Evolutionary conservation across 2,329 filamentous ascomycete species (phyloP).

Genomic region (Epichloe aotearoae): DNA sequence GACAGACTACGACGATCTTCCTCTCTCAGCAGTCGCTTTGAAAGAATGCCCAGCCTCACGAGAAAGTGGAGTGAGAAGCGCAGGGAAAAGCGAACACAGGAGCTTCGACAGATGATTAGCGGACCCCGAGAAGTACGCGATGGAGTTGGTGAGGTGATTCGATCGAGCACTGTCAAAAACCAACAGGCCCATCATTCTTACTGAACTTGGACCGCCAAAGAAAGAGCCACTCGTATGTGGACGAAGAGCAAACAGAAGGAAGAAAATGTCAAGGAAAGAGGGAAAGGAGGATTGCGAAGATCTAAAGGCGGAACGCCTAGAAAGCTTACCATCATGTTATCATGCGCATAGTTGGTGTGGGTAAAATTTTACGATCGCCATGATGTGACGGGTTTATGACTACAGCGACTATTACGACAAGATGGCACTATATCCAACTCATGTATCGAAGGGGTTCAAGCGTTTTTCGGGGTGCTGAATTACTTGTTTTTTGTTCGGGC

Average conservation of each 20-base stretch:
- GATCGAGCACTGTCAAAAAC: constrained; percentile 19
- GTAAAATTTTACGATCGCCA: constrained; percentile 4
- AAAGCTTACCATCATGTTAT: background rate
- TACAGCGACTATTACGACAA: constrained; percentile 2
- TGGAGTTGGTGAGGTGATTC: constrained; percentile 43
- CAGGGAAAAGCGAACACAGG: constrained; percentile 44
- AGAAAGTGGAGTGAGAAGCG: constrained; percentile 43
- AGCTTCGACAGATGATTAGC: constrained; percentile 47
- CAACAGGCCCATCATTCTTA: background rate
- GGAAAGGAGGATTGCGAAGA: background rate
- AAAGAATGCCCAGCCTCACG: constrained; percentile 39
- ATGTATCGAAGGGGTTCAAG: background rate
- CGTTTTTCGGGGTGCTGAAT: background rate
- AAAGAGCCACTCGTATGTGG: background rate
- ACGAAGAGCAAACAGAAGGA: too few relatives aligned
- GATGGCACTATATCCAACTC: background rate
- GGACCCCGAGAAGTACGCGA: constrained; percentile 44
- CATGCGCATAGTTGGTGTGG: background rate
- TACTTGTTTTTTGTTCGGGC: background rate
- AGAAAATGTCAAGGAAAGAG: background rate
- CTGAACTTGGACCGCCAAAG: background rate
- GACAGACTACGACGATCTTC: constrained; percentile 20
- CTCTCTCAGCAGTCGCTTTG: constrained; percentile 34
- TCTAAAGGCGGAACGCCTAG: background rate
- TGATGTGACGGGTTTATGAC: constrained; percentile 6